Percentiles rank a stretch among this genome's conserved stretches.
Conservation (phyloP, 495 filamentous ascomycete genomes). For the Penicillium nucicola region DNA sequence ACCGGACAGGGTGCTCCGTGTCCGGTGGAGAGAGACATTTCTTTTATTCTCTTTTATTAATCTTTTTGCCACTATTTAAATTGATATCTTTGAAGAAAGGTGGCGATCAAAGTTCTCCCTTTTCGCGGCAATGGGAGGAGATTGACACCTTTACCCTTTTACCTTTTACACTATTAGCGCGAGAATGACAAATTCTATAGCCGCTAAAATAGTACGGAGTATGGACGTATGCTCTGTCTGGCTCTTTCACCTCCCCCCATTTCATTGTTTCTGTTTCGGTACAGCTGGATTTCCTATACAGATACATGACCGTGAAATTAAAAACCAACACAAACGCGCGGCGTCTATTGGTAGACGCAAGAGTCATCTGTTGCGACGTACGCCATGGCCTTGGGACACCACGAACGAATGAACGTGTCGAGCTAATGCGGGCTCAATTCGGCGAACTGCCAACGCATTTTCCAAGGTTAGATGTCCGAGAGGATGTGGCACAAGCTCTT, state of each 20-base stretch:
- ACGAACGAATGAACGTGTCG: constrained; percentile 12
- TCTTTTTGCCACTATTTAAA: constrained; percentile 16
- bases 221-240: background rate
- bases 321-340: constrained; percentile 29
- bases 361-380: constrained; percentile 24
- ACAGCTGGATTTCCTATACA: background rate
- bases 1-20: constrained; percentile 13
- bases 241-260: no score
- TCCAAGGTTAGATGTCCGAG: constrained; percentile 3
- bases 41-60: background rate
- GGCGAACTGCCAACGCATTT: constrained; percentile 25
- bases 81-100: constrained; percentile 17
- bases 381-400: constrained; percentile 18
- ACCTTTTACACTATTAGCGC: constrained; percentile 9
- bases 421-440: constrained; percentile 26
- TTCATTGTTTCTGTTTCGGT: constrained; percentile 18
- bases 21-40: background rate
- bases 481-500: background rate
- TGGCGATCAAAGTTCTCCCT: constrained; percentile 18
- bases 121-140: background rate
- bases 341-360: constrained; percentile 28
- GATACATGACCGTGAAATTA: background rate
- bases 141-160: constrained; percentile 9
- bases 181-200: constrained; percentile 19
- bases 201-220: background rate